Base-by-base conservation (phyloP, 768 basidiomycete genomes). In the Scleroderma citrinum region DNA sequence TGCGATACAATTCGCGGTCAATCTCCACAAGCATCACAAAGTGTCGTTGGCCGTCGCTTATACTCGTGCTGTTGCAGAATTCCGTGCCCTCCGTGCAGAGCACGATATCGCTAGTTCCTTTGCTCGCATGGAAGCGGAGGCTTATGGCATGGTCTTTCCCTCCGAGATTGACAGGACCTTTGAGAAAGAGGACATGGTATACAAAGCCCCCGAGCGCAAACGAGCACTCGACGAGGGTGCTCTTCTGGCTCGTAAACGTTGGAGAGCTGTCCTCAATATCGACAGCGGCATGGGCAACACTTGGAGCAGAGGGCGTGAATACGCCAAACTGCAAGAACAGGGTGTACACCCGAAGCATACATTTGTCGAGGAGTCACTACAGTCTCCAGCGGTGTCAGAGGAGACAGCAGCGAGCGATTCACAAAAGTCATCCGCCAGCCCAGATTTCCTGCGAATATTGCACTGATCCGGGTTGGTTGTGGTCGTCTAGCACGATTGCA, bases 31-130 rank as follows among this genome's bases (percentile, higher is more conserved):
- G 52, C 54, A 78, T 50, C 86, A 92, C 62, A 51, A 63, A 7
- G 47, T 81, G 29, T 73, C 89, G 0, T 71, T 96, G 24, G 81
- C 87, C 3, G 68, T 82, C 40, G 95, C 96, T 12, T 99, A 99
- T 65, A 75, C 77, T 2, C 69, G 73, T 11, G 85, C 91, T 24
- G 76, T 93, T 10, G 76, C 82, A 5, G 91, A 98, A 66, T 99
- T 93, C 70, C 87, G 90, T 40, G 74, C 90, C 14, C 76, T 99
- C 35, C 84, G 93, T 34, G 83, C 92, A 31, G 86, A 90, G 66
- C 84, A 87, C 58, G 80, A 92, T 58, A 76, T 92, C 43, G 77
- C 89, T 2, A 82, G 81, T 34, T 72, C 76, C 3, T 80, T 90
- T 46, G 94, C 95, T 17, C 78, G 76, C 16, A 71, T 83, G 59